Conservation (phyloP, 495 filamentous ascomycete species). For the Chaetomium fimeti region DNA sequence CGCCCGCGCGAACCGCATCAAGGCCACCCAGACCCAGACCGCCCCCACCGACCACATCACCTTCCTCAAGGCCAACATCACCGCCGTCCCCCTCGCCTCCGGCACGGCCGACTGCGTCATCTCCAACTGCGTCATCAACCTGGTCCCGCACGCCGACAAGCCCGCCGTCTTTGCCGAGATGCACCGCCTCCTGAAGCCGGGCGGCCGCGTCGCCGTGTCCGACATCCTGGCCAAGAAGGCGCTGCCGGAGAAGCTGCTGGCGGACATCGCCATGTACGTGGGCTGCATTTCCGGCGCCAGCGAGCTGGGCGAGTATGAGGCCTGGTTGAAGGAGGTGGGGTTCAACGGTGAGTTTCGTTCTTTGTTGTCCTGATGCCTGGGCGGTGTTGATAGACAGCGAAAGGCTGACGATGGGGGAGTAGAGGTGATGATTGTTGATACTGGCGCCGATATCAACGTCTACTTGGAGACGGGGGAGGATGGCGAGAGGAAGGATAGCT, state of each 20-base stretch:
- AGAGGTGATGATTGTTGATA: slow-evolving; percentile 57
- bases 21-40: slow-evolving; percentile 34
- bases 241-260: slow-evolving; percentile 50
- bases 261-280: slow-evolving; percentile 54
- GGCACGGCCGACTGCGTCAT: slow-evolving; percentile 58
- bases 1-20: slow-evolving; percentile 48
- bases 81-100: slow-evolving; percentile 46
- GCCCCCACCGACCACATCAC: background rate
- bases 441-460: slow-evolving; percentile 56
- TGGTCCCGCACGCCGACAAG: slow-evolving; percentile 60
- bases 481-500: slow-evolving; percentile 24
- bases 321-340: slow-evolving; percentile 52
- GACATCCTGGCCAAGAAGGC: slow-evolving; percentile 60
- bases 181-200: slow-evolving; percentile 58
- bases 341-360: slow-evolving; percentile 50
- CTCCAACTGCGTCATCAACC: slow-evolving; percentile 60
- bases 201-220: slow-evolving; percentile 62
- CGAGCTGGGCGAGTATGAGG: slow-evolving; percentile 53
- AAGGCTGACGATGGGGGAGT: background rate
- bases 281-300: slow-evolving; percentile 63
- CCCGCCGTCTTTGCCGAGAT: slow-evolving; percentile 59
- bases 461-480: slow-evolving; percentile 47
- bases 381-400: slow-evolving; percentile 3
- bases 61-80: slow-evolving; percentile 49
- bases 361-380: background rate